Evolutionary conservation across 2,329 filamentous ascomycete species (phyloP).

Genomic region (Fusarium dlaminii): DNA sequence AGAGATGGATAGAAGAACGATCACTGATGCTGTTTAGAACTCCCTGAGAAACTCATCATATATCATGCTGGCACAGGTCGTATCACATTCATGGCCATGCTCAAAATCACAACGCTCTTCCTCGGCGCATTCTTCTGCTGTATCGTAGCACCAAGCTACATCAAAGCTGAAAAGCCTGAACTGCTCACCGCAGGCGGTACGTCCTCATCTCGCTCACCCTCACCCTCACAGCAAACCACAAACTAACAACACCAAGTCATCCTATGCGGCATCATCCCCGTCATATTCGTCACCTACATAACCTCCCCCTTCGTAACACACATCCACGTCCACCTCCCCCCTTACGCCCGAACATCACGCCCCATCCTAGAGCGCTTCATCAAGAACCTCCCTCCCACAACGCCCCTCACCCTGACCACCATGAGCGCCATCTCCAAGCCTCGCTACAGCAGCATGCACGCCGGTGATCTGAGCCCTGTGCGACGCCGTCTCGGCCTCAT

Average conservation of each 20-base stretch:
- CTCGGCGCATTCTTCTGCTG: constrained; percentile 73
- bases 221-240: background rate
- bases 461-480: constrained; percentile 49
- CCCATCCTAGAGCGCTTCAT: constrained; percentile 64
- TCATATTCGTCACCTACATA: constrained; percentile 70
- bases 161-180: constrained; percentile 52
- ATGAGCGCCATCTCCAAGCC: constrained; percentile 66
- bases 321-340: constrained; percentile 75
- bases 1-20: no score
- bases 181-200: constrained; percentile 51
- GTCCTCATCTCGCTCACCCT: constrained; percentile 27
- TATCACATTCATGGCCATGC: constrained; percentile 73
- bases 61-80: constrained; percentile 78
- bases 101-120: constrained; percentile 77
- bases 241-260: constrained; percentile 59
- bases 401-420: constrained; percentile 62
- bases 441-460: constrained; percentile 56
- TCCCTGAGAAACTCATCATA: constrained; percentile 71
- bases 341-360: constrained; percentile 69
- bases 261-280: constrained; percentile 69
- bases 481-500: constrained; percentile 51
- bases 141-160: constrained; percentile 69
- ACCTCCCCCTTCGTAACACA: constrained; percentile 77
- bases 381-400: constrained; percentile 54
- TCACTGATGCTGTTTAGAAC: constrained; percentile 48